Evolutionary conservation across 2,329 filamentous ascomycete species (phyloP), one percentile per base, ranked within the genome.

Genomic region (Ceratocystis cubensis): DNA sequence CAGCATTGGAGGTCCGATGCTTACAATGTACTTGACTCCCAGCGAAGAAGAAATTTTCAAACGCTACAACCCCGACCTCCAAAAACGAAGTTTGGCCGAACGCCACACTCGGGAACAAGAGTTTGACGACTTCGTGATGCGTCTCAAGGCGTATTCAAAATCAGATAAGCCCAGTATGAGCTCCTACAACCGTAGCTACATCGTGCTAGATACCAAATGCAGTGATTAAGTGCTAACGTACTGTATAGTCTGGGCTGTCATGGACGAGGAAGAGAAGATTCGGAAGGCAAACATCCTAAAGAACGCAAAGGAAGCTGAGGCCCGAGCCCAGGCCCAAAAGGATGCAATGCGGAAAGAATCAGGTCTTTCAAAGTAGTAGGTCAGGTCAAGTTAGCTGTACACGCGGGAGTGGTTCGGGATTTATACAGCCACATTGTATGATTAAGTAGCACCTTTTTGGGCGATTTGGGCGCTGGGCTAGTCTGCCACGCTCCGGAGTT

Each of bases 41-140:
- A 88, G 88, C 13, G 91, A 96, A 71, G 94, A 96, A 76, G 91
- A 97, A 78, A 82, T 99, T 53, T 91, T 95, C 80, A 81, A 90
- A 78, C 85, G 82, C 76, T 97, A 97, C 79, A 97, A 93, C 75
- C 93, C 93, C 0, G 94, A 97, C 44, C 82, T 99, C n/a, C 89
- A 94, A 74, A 89, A 89, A 75, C 84, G 88, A 73, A 91, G 89
- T 69, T 78, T 96, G n/a, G 91, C 92, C 75, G 84, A 86, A 67
- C 84, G 91, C 20, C 81, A 87, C 67, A 84, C 88, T 74, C 83
- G 84, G 68, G 85, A 94, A 73, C 82, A 92, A 75, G 91, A 96
- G 68, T 96, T 96, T 72, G 89, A 96, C 73, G 83, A 91, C 66
- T 97, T 96, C 73, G 88, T 96, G 33, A 82, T 74, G 62, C 85